Percentiles rank a stretch among this genome's conserved stretches.
phyloP scores from a whole-genome alignment of 2,329 filamentous ascomycete species.

The Xylaria sp. region DNA sequence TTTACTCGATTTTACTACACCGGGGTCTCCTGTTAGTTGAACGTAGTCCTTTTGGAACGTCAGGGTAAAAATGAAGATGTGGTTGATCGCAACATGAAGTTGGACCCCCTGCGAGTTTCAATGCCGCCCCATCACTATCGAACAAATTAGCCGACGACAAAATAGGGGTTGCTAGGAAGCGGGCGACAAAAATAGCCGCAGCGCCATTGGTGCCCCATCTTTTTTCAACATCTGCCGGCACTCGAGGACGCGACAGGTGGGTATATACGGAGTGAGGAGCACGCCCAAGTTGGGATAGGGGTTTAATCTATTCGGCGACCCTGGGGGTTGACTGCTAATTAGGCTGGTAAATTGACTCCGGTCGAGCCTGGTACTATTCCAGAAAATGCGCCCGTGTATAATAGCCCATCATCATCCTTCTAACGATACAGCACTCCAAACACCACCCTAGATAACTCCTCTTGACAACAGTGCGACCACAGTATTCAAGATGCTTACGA shows the following conservation, averaged over 20 bases:
- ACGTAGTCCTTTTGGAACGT: no score
- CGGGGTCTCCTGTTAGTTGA: no score
- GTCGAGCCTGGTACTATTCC: constrained; percentile 5
- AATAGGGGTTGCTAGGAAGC: constrained; percentile 13
- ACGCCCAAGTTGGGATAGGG: constrained; percentile 13
- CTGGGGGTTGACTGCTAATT: constrained; percentile 29
- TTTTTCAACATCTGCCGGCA: constrained; percentile 20
- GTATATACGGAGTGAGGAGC: constrained; percentile 15
- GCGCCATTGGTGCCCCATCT: constrained; percentile 17
- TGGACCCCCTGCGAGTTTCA: no score
- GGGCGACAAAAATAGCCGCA: constrained; percentile 17
- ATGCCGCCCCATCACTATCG: constrained; percentile 13
- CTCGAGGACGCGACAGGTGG: constrained; percentile 12
- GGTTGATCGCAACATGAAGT: no score
- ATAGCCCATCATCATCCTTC: constrained; percentile 6
- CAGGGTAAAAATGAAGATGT: no score
- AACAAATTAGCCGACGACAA: constrained; percentile 23
- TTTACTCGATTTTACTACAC: no score
- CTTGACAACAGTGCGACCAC: not conserved
- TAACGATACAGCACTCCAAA: constrained; percentile 7
- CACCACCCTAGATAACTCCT: constrained; percentile 1
- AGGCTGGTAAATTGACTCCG: constrained; percentile 31
- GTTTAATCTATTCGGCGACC: constrained; percentile 28
- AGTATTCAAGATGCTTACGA: constrained; percentile 32
- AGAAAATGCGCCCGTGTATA: constrained; percentile 13